Percentiles rank a stretch among this genome's conserved stretches.
These are phyloP conservation scores for Peronosclerospora sorghi DNA, from an alignment of 352 stramenopile genomes.

Conservation along the genomic window DNA sequence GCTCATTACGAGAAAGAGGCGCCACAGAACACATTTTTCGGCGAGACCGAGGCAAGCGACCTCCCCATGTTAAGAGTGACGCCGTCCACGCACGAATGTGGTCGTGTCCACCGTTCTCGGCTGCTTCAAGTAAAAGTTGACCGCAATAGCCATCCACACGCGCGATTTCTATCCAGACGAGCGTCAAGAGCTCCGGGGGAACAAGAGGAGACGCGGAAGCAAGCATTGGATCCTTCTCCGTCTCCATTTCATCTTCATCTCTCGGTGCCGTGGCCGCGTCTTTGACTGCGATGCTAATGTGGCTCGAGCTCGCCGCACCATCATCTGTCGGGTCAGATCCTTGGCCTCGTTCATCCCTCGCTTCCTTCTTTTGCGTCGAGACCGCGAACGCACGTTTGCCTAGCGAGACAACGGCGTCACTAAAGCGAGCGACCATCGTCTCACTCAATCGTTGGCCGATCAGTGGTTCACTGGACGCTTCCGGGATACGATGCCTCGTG, in stretches of 20 bases:
- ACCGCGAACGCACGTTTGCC: constrained; percentile 47
- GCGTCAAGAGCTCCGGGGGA: constrained; percentile 41
- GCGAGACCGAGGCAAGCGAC: constrained; percentile 24
- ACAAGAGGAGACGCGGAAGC: constrained; percentile 7
- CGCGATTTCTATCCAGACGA: constrained; percentile 78
- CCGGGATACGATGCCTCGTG: constrained; percentile 29
- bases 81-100: constrained; percentile 71
- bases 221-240: constrained; percentile 20
- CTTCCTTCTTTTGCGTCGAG: constrained; percentile 11
- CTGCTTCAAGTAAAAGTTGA: constrained; percentile 67
- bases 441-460: constrained; percentile 52
- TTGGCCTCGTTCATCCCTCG: constrained; percentile 1
- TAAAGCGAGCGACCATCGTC: constrained; percentile 48
- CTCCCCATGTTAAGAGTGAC: constrained; percentile 67
- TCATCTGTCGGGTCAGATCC: neutral
- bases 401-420: constrained; percentile 49
- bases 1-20: constrained; percentile 58
- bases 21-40: constrained; percentile 30
- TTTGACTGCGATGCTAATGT: constrained; percentile 21
- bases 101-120: constrained; percentile 61
- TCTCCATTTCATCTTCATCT: constrained; percentile 5
- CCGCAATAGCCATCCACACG: constrained; percentile 75
- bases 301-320: constrained; percentile 4
- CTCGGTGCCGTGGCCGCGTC: constrained; percentile 1
- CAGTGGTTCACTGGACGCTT: constrained; percentile 40